Base-by-base conservation (phyloP, 768 basidiomycete genomes). In the Mycena latifolia region DNA sequence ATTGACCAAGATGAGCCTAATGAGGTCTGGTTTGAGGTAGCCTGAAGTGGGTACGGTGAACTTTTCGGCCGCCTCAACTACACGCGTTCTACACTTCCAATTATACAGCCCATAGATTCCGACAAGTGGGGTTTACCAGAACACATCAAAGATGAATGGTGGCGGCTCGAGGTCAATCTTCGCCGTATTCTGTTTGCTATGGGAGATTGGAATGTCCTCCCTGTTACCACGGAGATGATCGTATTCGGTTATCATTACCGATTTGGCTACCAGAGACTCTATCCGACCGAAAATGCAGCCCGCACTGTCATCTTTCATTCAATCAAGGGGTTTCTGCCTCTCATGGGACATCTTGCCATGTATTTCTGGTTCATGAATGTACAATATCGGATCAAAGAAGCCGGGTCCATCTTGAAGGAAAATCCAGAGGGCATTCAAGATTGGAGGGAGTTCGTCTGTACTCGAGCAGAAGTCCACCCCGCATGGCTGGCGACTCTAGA, bases 401-500 rank as follows among this genome's bases (percentile, higher is more conserved):
- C 25, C 18, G 18, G 43, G 11, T 28, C 3, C 5, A 31, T 3
- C 3, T 46, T 18, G 20, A 3, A 25, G 5, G 43, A 24, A 8
- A n/a, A 22, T 45, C 43, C 43, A 45, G 20, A 6, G 8, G 20
- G 6, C 24, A 7, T 25, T 24, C 2, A 1, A 5, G 46, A 47
- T 27, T 47, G 46, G 46, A 24, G 46, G 46, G 14, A 8, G 10
- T 24, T 8, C 12, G 24, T 47, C 24, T 47, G 46, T 20, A 10
- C 11, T 2, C 11, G 5, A 18, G 53, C 61, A 3, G 9, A 14
- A 6, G 3, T 63, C 18, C 39, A 27, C 31, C 27, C 18, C 0
- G 43, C 54, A 17, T 55, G 51, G 43, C 45, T 63, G 4, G 53
- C 3, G 17, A 45, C 55, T 5, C 22, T 63, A 31, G 61, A 63